These are phyloP conservation scores for Hypoxylon sp. DNA, from an alignment of 2,329 filamentous ascomycete species.

Conservation along the genomic window DNA sequence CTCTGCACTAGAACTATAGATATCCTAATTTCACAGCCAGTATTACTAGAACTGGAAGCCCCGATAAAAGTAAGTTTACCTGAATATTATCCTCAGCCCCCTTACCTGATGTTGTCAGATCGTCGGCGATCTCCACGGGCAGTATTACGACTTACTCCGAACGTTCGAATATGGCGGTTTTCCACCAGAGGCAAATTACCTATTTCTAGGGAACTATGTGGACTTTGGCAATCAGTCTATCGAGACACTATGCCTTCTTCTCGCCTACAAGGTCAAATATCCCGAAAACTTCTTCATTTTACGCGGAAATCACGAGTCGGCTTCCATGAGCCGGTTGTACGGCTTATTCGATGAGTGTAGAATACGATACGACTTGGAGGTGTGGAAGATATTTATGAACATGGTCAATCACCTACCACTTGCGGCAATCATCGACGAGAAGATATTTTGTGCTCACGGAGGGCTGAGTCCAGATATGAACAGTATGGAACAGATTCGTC, in stretches of 20 bases:
- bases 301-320: slow-evolving; percentile 98
- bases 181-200: slow-evolving; percentile 98
- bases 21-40: slow-evolving; percentile 99
- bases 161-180: slow-evolving; percentile 99
- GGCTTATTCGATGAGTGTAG: slow-evolving; percentile 99
- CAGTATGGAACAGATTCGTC: slow-evolving; percentile 99
- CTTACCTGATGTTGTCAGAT: slow-evolving; percentile 69
- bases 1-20: slow-evolving; percentile 98
- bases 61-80: slow-evolving; percentile 87
- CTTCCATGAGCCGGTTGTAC: slow-evolving; percentile 98
- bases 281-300: slow-evolving; percentile 99
- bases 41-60: slow-evolving; percentile 95
- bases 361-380: slow-evolving; percentile 98
- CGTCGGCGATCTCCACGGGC: slow-evolving; percentile 98
- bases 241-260: slow-evolving; percentile 95
- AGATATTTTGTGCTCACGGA: slow-evolving; percentile 99
- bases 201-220: slow-evolving; percentile 98
- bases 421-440: slow-evolving; percentile 98
- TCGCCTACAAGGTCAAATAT: slow-evolving; percentile 99
- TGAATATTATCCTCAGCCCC: slow-evolving; percentile 26
- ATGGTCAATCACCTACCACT: slow-evolving; percentile 99
- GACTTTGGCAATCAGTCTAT: slow-evolving; percentile 99
- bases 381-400: slow-evolving; percentile 99
- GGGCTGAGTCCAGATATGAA: slow-evolving; percentile 96
- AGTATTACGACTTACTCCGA: slow-evolving; percentile 97